These are phyloP conservation scores for Populus simonii DNA, from an alignment of 345 rosid genomes.

Conservation along the genomic window DNA sequence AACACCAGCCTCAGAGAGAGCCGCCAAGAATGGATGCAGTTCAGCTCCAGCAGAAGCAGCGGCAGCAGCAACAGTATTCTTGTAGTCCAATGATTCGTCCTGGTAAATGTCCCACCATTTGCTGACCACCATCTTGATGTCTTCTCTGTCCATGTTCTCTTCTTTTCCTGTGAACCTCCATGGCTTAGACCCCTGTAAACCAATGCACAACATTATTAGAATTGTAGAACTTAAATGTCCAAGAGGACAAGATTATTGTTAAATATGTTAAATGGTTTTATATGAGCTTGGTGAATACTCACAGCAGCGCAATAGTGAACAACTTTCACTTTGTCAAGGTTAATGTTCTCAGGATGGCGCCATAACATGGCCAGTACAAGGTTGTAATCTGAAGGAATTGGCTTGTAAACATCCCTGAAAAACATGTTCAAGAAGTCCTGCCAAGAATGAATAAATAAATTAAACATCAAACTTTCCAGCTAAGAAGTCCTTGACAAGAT, in stretches of 20 bases:
- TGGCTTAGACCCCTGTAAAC: slow-evolving; percentile 70
- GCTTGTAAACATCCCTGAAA: slow-evolving; percentile 67
- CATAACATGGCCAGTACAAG: slow-evolving; percentile 78
- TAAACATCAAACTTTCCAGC: background rate
- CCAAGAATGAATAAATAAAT: background rate
- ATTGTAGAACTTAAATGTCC: background rate
- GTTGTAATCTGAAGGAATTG: slow-evolving; percentile 67
- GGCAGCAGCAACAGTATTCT: background rate
- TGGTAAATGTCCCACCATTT: slow-evolving; percentile 86
- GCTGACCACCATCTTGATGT: slow-evolving; percentile 64
- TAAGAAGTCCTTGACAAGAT: background rate
- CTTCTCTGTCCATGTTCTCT: slow-evolving; percentile 80
- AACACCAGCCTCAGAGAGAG: slow-evolving; percentile 52
- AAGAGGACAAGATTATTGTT: background rate
- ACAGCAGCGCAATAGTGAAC: slow-evolving; percentile 92
- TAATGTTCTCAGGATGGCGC: slow-evolving; percentile 82
- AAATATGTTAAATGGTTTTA: background rate
- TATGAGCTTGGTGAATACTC: slow-evolving; percentile 16
- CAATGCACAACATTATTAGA: background rate
- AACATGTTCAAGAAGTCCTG: slow-evolving; percentile 86
- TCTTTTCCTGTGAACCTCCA: slow-evolving; percentile 91
- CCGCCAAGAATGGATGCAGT: slow-evolving; percentile 35
- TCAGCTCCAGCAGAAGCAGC: background rate
- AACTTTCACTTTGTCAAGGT: slow-evolving; percentile 62
- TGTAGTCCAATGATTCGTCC: slow-evolving; percentile 56